Base-by-base conservation (phyloP, 768 basidiomycete species). In the Rhizopogon sp. region DNA sequence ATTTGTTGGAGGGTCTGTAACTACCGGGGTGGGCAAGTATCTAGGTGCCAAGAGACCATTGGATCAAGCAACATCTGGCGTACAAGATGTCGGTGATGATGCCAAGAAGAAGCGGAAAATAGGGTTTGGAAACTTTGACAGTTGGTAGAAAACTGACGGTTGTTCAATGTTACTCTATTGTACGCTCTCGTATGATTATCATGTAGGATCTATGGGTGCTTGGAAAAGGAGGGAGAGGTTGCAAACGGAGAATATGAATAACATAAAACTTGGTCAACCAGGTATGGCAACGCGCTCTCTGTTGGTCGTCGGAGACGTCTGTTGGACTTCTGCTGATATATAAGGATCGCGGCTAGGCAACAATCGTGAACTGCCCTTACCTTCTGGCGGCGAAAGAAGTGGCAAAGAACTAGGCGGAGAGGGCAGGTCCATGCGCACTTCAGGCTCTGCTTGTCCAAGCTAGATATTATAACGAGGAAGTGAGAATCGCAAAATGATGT, bases 91-190 rank as follows among this genome's bases (percentile, higher is more conserved):
- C 3, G 54, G 43, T 16, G 79, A 80, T 47, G 82, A 87, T 37
- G 70, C 72, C 53, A 88, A 86, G 68, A 96, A 94, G 78, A 89
- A 88, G 72, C 82, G 88, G 62, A 86, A 82, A 59, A 67, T 86
- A 39, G 95, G 94, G 1, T 98, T 98, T 70, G 94, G 95, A n/a
- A 78, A 93, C 66, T 95, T 95, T 55, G 84, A 86, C 25, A 83
- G 80, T 35, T 94, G 91, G 90, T 94, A 56, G 65, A 51, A 44
- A 17, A 25, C 7, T 7, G 33, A 20, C 33, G 16, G 39, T 17
- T 47, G 33, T 25, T 25, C 25, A 25, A 25, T 25, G 25, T 25
- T 49, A 22, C 8, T 16, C 35, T 49, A 37, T 14, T 22, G 9
- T 37, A 5, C 22, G 11, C 35, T 35, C 16, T 49, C 14, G 37